Evolutionary conservation across 371 early-diverging fungal species (phyloP).

Genomic region (Syncephalastrum racemosum): DNA sequence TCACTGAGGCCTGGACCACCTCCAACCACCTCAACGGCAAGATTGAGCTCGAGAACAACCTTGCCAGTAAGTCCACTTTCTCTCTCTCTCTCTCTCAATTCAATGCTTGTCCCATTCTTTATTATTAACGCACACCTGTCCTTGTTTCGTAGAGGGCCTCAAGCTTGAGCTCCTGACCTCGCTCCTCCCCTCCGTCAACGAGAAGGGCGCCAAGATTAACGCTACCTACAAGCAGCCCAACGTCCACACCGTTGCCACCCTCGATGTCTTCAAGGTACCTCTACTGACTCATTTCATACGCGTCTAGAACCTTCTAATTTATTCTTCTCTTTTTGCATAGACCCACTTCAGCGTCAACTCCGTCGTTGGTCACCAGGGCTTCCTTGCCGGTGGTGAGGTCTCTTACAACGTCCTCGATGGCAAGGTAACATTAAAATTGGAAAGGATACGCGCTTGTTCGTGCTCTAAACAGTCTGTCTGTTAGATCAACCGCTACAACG

Average conservation of each 20-base stretch:
- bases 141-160: slow-evolving; percentile 39
- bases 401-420: slow-evolving; percentile 89
- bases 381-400: slow-evolving; percentile 89
- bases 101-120: background rate
- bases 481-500: slow-evolving; percentile 80
- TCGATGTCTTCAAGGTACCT: slow-evolving; percentile 50
- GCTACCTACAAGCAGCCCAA: slow-evolving; percentile 51
- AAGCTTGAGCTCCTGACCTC: slow-evolving; percentile 49
- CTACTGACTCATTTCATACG: background rate
- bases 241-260: slow-evolving; percentile 45
- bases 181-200: slow-evolving; percentile 46
- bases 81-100: background rate
- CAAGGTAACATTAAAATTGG: slow-evolving; percentile 40
- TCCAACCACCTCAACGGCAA: slow-evolving; percentile 88
- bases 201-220: slow-evolving; percentile 48
- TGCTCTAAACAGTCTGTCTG: background rate
- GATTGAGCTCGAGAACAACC: slow-evolving; percentile 91
- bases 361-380: slow-evolving; percentile 75
- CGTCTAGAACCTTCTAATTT: background rate
- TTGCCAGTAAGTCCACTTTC: slow-evolving; percentile 66
- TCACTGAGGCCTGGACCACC: slow-evolving; percentile 96
- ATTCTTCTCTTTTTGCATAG: slow-evolving; percentile 18
- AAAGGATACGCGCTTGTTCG: background rate
- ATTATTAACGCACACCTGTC: slow-evolving; percentile 2
- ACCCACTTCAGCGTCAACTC: slow-evolving; percentile 51